Evolutionary conservation across 2,329 filamentous ascomycete genomes (phyloP).

Genomic region (Diplodia seriata): DNA sequence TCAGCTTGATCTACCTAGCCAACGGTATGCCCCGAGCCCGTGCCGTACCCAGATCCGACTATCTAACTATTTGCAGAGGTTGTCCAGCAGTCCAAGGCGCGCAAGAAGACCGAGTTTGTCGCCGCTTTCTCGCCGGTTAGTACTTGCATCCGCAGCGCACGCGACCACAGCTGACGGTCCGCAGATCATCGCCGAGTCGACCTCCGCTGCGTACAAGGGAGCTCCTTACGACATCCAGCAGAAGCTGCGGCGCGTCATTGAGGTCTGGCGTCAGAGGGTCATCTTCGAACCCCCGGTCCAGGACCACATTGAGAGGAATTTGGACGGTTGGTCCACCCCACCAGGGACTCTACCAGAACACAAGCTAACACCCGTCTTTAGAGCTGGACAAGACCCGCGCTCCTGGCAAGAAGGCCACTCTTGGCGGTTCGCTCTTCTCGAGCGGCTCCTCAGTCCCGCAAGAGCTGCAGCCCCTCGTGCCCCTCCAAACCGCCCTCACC

Average conservation of each 20-base stretch:
- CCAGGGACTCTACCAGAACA: neutral
- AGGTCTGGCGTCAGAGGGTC: conserved; percentile 87
- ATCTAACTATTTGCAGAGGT: conserved; percentile 69
- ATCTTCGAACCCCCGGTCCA: conserved; percentile 87
- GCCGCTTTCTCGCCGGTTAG: conserved; percentile 81
- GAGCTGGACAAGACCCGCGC: conserved; percentile 63
- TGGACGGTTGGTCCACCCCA: conserved; percentile 68
- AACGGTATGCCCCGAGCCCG: conserved; percentile 73
- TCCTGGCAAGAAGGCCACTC: conserved; percentile 60
- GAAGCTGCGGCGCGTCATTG: conserved; percentile 86
- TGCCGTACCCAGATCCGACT: neutral
- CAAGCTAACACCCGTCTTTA: conserved; percentile 37
- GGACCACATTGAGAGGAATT: conserved; percentile 76
- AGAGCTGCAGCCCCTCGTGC: conserved; percentile 78
- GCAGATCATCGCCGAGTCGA: conserved; percentile 85
- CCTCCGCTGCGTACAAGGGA: conserved; percentile 87
- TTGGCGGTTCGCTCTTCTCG: conserved; percentile 75
- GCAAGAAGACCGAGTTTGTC: conserved; percentile 90
- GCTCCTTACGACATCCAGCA: conserved; percentile 83
- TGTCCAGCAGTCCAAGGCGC: conserved; percentile 91
- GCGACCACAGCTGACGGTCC: conserved; percentile 7
- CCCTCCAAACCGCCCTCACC: conserved; percentile 73
- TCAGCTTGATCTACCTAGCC: conserved; percentile 92
- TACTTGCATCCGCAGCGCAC: conserved; percentile 31
- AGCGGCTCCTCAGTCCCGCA: conserved; percentile 68